phyloP scores from a whole-genome alignment of 2,329 filamentous ascomycete genomes.

The Stagonosporopsis tanaceti region DNA sequence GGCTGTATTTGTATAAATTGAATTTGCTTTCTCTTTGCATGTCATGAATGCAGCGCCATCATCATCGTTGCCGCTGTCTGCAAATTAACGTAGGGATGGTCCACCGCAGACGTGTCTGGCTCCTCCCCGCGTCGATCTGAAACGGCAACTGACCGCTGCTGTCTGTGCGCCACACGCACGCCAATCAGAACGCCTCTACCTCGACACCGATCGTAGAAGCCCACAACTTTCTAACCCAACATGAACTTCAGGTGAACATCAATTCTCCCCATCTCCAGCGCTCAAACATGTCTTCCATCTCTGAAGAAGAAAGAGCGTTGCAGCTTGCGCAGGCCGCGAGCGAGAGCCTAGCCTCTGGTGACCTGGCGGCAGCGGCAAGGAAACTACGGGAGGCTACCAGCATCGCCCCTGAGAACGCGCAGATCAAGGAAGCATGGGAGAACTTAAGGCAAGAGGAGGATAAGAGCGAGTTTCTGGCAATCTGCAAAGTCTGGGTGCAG shows the following conservation, averaged over 20 bases:
- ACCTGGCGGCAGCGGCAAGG: conserved; percentile 51
- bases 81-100: conserved; percentile 4
- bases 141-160: conserved; percentile 19
- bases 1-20: conserved; percentile 4
- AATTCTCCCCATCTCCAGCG: conserved; percentile 6
- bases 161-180: conserved; percentile 27
- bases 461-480: conserved; percentile 43
- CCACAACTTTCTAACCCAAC: conserved; percentile 22
- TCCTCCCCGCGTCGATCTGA: conserved; percentile 21
- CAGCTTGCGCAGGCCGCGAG: conserved; percentile 42
- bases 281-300: conserved; percentile 36
- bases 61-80: conserved; percentile 1
- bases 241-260: conserved; percentile 25
- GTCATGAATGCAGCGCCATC: not conserved
- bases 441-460: conserved; percentile 51
- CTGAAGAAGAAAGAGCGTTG: conserved; percentile 41
- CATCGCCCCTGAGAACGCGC: conserved; percentile 52
- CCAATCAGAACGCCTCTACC: conserved; percentile 24
- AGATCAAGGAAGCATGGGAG: conserved; percentile 53
- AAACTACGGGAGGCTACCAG: conserved; percentile 55
- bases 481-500: conserved; percentile 48
- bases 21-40: not conserved
- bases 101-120: conserved; percentile 13
- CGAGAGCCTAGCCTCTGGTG: conserved; percentile 38
- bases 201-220: conserved; percentile 30